These are phyloP conservation scores for Oryza glaberrima DNA, from an alignment of 176 grass and related monocot genomes.

Conservation along the genomic window DNA sequence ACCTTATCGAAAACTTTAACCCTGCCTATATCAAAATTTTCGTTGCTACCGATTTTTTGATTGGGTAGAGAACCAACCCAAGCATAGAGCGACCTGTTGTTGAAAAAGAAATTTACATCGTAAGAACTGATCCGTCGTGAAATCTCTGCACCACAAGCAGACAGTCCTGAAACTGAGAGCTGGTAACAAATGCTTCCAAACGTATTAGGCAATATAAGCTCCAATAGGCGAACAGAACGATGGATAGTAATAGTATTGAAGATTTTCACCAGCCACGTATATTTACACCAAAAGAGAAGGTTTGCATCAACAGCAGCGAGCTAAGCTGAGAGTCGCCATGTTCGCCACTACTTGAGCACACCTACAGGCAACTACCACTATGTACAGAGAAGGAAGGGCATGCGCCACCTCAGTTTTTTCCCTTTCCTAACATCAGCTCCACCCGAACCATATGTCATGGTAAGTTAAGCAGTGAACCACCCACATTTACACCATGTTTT, in stretches of 20 bases:
- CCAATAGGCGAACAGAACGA: neutral
- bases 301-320: conserved; percentile 4
- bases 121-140: neutral
- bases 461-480: conserved; percentile 33
- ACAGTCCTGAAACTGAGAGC: neutral
- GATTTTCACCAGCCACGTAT: conserved; percentile 36
- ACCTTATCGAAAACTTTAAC: too few relatives aligned
- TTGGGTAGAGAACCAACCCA: neutral
- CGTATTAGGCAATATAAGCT: neutral
- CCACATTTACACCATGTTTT: conserved; percentile 43
- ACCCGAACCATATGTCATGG: conserved; percentile 15
- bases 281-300: conserved; percentile 39
- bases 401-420: neutral
- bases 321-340: conserved; percentile 31
- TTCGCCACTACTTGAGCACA: conserved; percentile 28
- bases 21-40: too few relatives aligned
- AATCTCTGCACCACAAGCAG: neutral
- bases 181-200: neutral
- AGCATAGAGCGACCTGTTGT: neutral
- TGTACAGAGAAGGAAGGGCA: conserved; percentile 37
- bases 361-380: conserved; percentile 36
- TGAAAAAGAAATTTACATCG: neutral
- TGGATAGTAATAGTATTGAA: neutral
- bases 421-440: conserved; percentile 44
- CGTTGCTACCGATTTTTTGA: neutral